Evolutionary conservation across 73 alveolate genomes (phyloP).

Genomic region (Tetrahymena borealis): DNA sequence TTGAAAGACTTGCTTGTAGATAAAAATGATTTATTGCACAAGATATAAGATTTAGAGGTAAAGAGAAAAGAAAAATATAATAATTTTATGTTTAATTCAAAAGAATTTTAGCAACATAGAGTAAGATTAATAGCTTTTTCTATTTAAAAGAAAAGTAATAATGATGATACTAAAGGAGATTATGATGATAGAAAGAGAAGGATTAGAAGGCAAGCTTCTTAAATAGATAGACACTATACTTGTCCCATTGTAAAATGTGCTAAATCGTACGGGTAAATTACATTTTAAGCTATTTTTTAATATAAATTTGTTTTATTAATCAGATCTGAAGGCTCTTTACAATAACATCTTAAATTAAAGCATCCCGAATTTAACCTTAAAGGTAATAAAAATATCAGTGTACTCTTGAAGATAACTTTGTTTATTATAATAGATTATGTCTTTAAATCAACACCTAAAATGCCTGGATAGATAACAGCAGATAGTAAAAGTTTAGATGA

Average conservation of each 20-base stretch:
- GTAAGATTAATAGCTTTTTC: too few species aligned
- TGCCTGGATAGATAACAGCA: neutral
- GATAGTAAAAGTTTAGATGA: neutral
- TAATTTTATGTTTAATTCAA: too few species aligned
- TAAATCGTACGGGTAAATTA: neutral
- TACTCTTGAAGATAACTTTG: neutral
- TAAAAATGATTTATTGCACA: neutral
- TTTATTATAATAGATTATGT: neutral
- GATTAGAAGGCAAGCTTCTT: neutral
- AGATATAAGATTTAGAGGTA: neutral
- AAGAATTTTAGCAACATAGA: too few species aligned
- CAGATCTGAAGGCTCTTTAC: neutral
- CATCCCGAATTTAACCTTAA: neutral
- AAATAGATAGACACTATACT: constrained; percentile 1
- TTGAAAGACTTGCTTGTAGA: neutral
- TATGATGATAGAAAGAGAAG: neutral
- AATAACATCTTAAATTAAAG: neutral
- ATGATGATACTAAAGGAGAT: neutral
- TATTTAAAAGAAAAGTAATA: neutral
- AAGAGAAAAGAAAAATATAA: too few species aligned
- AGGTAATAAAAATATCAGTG: neutral
- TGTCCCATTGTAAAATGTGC: neutral
- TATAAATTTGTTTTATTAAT: neutral
- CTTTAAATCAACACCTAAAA: neutral
- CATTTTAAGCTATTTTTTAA: neutral